Evolutionary conservation across 2,329 filamentous ascomycete species (phyloP), one percentile per base, ranked within the genome.

Genomic region (Fusarium multiceps): DNA sequence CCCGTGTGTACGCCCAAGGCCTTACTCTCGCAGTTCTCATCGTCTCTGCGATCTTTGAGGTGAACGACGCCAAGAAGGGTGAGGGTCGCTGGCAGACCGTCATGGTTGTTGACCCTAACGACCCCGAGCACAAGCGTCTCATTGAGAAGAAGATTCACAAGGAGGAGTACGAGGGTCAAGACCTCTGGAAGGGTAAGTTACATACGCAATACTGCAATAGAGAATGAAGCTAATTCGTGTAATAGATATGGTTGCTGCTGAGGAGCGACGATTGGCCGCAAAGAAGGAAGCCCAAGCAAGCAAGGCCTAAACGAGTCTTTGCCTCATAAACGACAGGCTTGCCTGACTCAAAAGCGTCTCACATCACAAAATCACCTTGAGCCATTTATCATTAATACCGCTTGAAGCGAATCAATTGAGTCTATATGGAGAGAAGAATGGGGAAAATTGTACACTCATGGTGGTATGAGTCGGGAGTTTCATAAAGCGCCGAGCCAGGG

Each of bases 1-100:
- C 94, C 25, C 91, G 94, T 87, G 92, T 98, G 71, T 97, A 97
- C 81, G 94, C 94, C 6, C 94, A 98, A 84, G 93, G 92, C 8
- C 83, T 97, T 74, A 97, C 94, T 7, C 84, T 98, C 48, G 92
- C 91, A 69, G 93, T 97, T 54, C 85, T 98, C 59, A 87, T 97
- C 77, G 89, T 93, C 59, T 92, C 90, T 32, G 93, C 95, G 48
- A 92, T 89, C 13, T 92, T 98, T 74, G 94, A 98, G 88, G 85
- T 88, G 69, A 82, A 81, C 56, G 96, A 99, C 80, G 92, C 91
- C 72, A 90, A 89, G 78, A 88, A 87, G 77, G 93, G 93, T 50
- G 87, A 87, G 76, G 92, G 90, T 69, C 87, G 91, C 78, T 97
- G 92, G 92, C 91, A 97, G 87, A 96, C 92, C 3, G 86, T 97